Base-by-base conservation (phyloP, 2,329 filamentous ascomycete species). In the Pseudocercospora crystallina region DNA sequence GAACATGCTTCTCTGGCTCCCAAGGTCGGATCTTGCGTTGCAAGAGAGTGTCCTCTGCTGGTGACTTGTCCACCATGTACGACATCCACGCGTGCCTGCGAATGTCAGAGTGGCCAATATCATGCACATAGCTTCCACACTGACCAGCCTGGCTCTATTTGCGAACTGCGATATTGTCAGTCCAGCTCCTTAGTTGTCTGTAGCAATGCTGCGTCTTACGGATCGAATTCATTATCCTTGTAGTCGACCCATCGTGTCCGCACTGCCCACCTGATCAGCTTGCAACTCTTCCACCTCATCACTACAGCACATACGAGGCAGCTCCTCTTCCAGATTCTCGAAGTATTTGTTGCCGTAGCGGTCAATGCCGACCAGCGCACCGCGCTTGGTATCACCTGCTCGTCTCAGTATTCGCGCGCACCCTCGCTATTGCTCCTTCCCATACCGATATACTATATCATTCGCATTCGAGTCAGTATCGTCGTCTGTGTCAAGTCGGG, bases 201-300 rank as follows among this genome's bases (percentile, higher is more conserved):
- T 26, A 26, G 20, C 20, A 26, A 7, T 26, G 7, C 20, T 26
- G 38, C 39, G 34, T 31, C 82, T 63, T 78, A 87, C 82, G 88
- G 78, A 65, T 94, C 88, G 69, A 80, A 88, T 72, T 97, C 90
- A 65, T 89, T 80, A 72, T 88, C 81, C 76, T 90, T 92, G 80
- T 95, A 99, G 74, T 97, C 91, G 59, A 99, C 89, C 94, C 95
- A 99, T 79, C 91, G 84, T 63, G 90, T 96, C 67, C 92, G 87
- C 65, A 96, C 90, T 94, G 64, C 47, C 17, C 44, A 14, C 56
- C 29, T 12, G 11, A 40, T 49, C 47, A 51, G 44, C 10, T 35
- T 14, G 31, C 7, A 20, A 11, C 17, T 8, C 37, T 31, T 4
- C 2, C 14, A 8, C 60, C 46, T 44, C 41, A 50, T 43, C 17